Evolutionary conservation across 805 yeast genomes (phyloP), one percentile per base, ranked within the genome.

Genomic region (Schwanniomyces polymorphus): DNA sequence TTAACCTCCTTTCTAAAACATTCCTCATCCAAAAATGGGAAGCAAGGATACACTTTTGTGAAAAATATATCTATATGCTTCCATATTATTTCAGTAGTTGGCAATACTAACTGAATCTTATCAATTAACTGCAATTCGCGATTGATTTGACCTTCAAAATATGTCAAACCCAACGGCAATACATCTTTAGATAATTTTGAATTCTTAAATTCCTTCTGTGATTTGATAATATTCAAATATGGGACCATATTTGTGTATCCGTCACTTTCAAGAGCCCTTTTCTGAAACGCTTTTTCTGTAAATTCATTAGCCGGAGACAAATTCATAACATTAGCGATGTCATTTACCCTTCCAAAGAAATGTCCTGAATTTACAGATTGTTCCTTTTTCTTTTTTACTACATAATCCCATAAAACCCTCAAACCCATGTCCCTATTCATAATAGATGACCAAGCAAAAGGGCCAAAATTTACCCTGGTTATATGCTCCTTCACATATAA

Each of bases 1-100:
- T 52, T 47, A 4, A 76, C 52, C 8, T 58, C 56, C 5, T 56
- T 53, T 3, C 55, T 56, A 45, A 78, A 78, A 31, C 56, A 53
- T 2, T 49, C 53, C 47, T 72, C 69, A 47, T 76, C 80, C 17
- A 79, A 37, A 42, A 61, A 76, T 1, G 84, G 84, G 62, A 70
- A 65, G 51, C 72, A 77, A 2, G 82, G 79, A 54, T 78, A 76
- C 6, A 78, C 54, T 52, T 63, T 64, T 17, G 56, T 54, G 58
- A 76, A 79, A 54, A 69, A 80, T 3, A 79, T 52, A 16, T 67
- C 65, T 21, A 79, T 44, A 26, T 76, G 64, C 27, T 68, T 54
- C 75, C 76, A 76, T 5, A 73, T 58, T 1, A 74, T 63, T 18
- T 59, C 61, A 38, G 58, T 64, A 4, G 61, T 52, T 0, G 84